Percentiles rank a stretch among this genome's conserved stretches.
Conservation (phyloP, 768 basidiomycete species). For the Pleurotus ostreatus region DNA sequence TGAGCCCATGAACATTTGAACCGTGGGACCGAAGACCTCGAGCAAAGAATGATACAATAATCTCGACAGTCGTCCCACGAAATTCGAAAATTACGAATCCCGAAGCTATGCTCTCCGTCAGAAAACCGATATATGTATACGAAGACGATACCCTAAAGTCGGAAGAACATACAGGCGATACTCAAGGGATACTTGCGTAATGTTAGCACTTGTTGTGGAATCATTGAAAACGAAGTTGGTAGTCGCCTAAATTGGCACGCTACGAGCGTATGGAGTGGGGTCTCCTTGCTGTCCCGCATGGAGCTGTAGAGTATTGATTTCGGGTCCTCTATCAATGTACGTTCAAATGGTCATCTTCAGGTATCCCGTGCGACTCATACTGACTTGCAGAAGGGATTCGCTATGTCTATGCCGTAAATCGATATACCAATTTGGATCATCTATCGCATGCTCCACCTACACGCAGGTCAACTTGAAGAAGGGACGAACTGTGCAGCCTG, state of each 20-base stretch:
- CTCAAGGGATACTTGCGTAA: too few species aligned
- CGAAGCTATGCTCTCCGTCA: too few species aligned
- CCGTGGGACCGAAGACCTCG: too few species aligned
- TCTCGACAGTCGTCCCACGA: too few species aligned
- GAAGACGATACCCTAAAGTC: too few species aligned
- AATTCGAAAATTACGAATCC: too few species aligned
- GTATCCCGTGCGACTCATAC: neutral
- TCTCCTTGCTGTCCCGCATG: conserved; percentile 72
- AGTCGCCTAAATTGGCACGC: conserved; percentile 72
- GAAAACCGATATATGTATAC: too few species aligned
- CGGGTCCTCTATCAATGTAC: conserved; percentile 40
- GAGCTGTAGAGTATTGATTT: conserved; percentile 77
- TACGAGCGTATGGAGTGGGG: conserved; percentile 64
- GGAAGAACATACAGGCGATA: too few species aligned
- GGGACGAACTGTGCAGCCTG: too few species aligned
- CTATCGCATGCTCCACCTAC: neutral
- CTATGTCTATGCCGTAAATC: conserved; percentile 16
- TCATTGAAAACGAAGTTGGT: conserved; percentile 14
- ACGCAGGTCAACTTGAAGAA: conserved; percentile 19
- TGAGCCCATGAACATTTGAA: too few species aligned
- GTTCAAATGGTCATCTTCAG: neutral
- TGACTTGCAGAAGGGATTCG: conserved; percentile 34
- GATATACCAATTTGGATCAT: neutral
- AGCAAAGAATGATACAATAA: too few species aligned
- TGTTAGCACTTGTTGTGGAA: conserved; percentile 14